Percentiles rank a stretch among this genome's conserved stretches.
These are phyloP conservation scores for Pyrus hybrid DNA, from an alignment of 331 rosid species.

Conservation along the genomic window DNA sequence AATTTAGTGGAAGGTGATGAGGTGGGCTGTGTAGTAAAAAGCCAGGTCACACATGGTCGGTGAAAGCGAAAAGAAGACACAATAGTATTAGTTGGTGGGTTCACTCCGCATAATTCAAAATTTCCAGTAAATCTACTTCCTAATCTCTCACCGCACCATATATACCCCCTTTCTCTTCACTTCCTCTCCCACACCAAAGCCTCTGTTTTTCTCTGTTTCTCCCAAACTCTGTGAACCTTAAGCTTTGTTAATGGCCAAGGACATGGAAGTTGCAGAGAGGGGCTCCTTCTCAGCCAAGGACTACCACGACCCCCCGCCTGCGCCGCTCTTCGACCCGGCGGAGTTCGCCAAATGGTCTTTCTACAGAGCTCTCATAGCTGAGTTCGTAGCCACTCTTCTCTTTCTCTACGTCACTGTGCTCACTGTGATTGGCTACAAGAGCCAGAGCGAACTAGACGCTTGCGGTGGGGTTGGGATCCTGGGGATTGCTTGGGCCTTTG, in stretches of 20 bases:
- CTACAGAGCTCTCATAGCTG: constrained; percentile 45
- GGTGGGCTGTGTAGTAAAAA: neutral
- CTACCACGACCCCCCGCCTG: constrained; percentile 39
- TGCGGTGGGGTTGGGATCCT: constrained; percentile 79
- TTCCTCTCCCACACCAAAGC: neutral
- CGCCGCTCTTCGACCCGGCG: constrained; percentile 15
- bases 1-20: neutral
- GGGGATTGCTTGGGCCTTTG: constrained; percentile 91
- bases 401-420: constrained; percentile 39
- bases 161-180: neutral
- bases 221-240: neutral
- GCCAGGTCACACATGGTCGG: neutral
- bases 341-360: constrained; percentile 42
- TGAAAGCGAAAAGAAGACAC: neutral
- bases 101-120: neutral
- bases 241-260: constrained; percentile 13
- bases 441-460: constrained; percentile 18
- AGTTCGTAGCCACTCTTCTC: constrained; percentile 42
- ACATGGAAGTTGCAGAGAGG: constrained; percentile 15
- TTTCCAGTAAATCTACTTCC: neutral
- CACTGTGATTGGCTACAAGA: constrained; percentile 44
- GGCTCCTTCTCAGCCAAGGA: constrained; percentile 24
- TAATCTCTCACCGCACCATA: neutral
- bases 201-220: neutral
- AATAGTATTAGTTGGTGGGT: neutral